A percentile compares a stretch with the other conserved stretches of the same genome.
Conservation (phyloP, 352 stramenopile genomes). For the Phytophthora rubi region DNA sequence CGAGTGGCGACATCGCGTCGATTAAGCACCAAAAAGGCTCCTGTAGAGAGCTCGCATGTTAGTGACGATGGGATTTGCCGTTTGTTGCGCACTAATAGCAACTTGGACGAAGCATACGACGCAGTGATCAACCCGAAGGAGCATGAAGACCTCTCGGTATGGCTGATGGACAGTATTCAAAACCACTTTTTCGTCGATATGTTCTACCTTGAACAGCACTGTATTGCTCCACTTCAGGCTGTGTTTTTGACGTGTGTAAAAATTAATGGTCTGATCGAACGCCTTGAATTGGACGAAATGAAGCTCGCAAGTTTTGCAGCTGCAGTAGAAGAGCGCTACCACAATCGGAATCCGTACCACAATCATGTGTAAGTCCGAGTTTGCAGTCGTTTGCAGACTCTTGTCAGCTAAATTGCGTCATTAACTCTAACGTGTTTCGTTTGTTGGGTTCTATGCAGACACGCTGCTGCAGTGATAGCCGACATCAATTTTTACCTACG, state of each 20-base stretch:
- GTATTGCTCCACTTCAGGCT: constrained; percentile 48
- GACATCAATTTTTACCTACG: constrained; percentile 77
- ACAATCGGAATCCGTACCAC: constrained; percentile 74
- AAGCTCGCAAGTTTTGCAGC: constrained; percentile 54
- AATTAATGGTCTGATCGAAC: constrained; percentile 52
- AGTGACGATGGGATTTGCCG: constrained; percentile 33
- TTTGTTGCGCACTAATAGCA: constrained; percentile 18
- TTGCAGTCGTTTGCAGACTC: constrained; percentile 29
- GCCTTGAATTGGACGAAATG: constrained; percentile 55
- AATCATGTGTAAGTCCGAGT: constrained; percentile 58
- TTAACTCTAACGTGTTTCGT: constrained; percentile 4
- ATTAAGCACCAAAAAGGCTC: constrained; percentile 39
- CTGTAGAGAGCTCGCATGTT: constrained; percentile 15
- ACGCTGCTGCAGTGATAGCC: constrained; percentile 65
- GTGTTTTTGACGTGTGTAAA: constrained; percentile 67
- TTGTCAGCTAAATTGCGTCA: neutral
- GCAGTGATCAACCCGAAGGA: constrained; percentile 8
- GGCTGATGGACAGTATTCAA: constrained; percentile 60
- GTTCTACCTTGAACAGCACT: constrained; percentile 62
- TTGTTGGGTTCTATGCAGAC: constrained; percentile 30
- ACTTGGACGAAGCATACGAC: constrained; percentile 13
- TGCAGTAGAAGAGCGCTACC: constrained; percentile 69
- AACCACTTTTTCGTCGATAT: constrained; percentile 74
- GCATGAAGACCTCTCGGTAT: constrained; percentile 45
- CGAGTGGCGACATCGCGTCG: constrained; percentile 46